Evolutionary conservation across 129 eudicot genomes (phyloP), one percentile per base, ranked within the genome.

Genomic region (Chrysanthemum lavandulifolium): DNA sequence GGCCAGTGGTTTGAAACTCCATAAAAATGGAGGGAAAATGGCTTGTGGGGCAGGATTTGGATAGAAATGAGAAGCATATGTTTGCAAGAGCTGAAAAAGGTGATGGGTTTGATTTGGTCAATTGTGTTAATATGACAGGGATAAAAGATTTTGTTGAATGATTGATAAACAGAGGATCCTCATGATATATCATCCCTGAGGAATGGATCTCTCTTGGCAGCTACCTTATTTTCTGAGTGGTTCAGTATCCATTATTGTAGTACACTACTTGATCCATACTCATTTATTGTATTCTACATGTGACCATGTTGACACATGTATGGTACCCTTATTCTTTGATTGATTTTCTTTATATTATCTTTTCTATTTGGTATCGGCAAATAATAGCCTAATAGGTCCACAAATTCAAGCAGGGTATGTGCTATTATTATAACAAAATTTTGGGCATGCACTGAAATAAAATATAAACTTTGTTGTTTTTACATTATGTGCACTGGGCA

Each of bases 121-220:
- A 78, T 49, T 69, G 78, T 73, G 72, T 54, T 54, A 36, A 5
- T 65, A n/a, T 16, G 15, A 13, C 36, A 74, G 57, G 43, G 73
- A 56, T 27, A 66, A 75, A 75, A 75, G 79, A 75, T 75, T 23
- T 66, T 58, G 48, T 12, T 54, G 67, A 45, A 58, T 66, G 72
- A 67, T 53, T 75, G 73, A 71, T 13, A 50, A 43, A 36, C 21
- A 69, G 69, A 57, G 77, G 69, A 73, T 73, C 77, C 18, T 12
- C 3, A 0, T 31, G 67, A 40, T 31, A 29, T 33, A 10, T 31
- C 64, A 10, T 31, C 64, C 58, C 45, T 66, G 73, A 60, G 50
- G 75, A 69, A 43, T 50, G 81, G 76, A 77, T 62, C 47, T 61
- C 60, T 69, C 9, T 71, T 77, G 81, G 81, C 81, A 71, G 60